A percentile compares a stretch with the other conserved stretches of the same genome.
Conservation (phyloP, 2,329 filamentous ascomycete species). For the Drechslerella dactyloides region DNA sequence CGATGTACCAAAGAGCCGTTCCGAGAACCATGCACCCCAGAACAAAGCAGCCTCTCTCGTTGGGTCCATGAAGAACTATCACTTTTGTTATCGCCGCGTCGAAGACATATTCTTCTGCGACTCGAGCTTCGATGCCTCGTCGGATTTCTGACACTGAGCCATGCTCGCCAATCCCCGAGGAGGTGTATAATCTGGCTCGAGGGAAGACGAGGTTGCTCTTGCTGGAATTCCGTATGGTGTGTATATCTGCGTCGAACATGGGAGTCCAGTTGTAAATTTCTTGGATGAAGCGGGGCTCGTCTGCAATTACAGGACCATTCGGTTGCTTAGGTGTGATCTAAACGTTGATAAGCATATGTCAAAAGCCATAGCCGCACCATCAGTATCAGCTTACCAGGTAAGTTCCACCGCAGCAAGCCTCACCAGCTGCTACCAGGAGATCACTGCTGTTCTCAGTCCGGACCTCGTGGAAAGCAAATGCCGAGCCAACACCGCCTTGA, state of each 20-base stretch:
- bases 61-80: constrained; percentile 28
- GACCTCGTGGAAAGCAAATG: constrained; percentile 71
- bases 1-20: constrained; percentile 32
- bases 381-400: constrained; percentile 74
- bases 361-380: too few relatives aligned
- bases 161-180: constrained; percentile 68
- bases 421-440: constrained; percentile 79
- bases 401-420: constrained; percentile 76
- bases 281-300: constrained; percentile 60
- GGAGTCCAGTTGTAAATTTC: constrained; percentile 64
- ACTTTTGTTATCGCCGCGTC: constrained; percentile 33
- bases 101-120: constrained; percentile 56
- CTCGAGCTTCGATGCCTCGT: constrained; percentile 72
- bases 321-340: constrained; percentile 40
- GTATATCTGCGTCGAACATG: constrained; percentile 61
- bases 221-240: constrained; percentile 55
- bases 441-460: constrained; percentile 65
- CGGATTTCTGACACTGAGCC: constrained; percentile 73
- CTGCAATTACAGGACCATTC: constrained; percentile 57
- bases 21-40: constrained; percentile 29
- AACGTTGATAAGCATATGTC: too few relatives aligned
- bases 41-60: constrained; percentile 30
- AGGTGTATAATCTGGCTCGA: constrained; percentile 66
- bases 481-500: constrained; percentile 76
- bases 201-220: constrained; percentile 47